Evolutionary conservation across 2,329 filamentous ascomycete genomes (phyloP), one percentile per base, ranked within the genome.

Genomic region (Huntiella abstrusa): DNA sequence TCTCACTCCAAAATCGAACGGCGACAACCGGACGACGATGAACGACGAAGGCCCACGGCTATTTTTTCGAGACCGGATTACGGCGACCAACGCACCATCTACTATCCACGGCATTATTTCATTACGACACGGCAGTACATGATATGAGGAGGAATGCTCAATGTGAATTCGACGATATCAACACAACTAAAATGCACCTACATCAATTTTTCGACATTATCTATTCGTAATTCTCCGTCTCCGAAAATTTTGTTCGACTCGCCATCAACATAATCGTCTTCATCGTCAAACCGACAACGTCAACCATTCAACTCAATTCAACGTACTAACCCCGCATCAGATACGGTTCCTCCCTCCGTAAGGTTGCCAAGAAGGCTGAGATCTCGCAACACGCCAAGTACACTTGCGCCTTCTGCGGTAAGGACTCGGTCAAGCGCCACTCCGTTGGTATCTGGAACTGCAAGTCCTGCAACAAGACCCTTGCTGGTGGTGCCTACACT

Each of bases 311-410:
- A 16, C 45, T 33, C 5, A 12, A 33, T 15, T 12, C 38, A 11
- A 2, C 41, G 35, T 34, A 45, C 51, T 54, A 58, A 60, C 22
- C 33, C 10, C n/a, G 37, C 37, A 53, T 52, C 58, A 88, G 85
- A 77, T 93, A 93, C 71, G 91, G 88, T 87, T 88, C 91, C 66
- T 96, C 91, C 62, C 85, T 96, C 70, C 85, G 87, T 72, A 96
- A 96, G 79, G 87, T 66, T 60, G 64, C 66, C 64, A 96, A 96
- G 85, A 95, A 95, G 83, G 94, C 95, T 82, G 91, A 96, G 81
- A 83, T 96, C 68, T 83, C 84, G 62, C 91, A 96, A 71, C 91
- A 98, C 76, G 85, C 86, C 72, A 82, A 82, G 67, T 96, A 95
- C 64, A 79, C 80, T 64, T 96, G 88, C 80, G 88, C 87, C 56